These are phyloP conservation scores for Colletotrichum liaoningense DNA, from an alignment of 2,329 filamentous ascomycete genomes.

Conservation along the genomic window DNA sequence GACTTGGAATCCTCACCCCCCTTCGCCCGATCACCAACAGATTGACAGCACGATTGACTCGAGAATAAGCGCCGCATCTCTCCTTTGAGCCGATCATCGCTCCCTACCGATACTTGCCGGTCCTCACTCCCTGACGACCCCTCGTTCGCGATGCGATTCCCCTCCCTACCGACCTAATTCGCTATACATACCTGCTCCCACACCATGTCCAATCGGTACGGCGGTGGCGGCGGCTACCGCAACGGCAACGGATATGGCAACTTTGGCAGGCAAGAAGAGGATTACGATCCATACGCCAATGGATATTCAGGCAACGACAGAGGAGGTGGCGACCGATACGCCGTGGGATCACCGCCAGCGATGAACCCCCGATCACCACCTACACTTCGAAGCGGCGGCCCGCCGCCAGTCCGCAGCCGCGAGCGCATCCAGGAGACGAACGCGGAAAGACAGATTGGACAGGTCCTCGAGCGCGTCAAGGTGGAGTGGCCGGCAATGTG, in stretches of 20 bases:
- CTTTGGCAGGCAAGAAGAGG: slow-evolving; percentile 57
- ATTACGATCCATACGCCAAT: slow-evolving; percentile 63
- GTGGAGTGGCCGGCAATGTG: slow-evolving; percentile 94
- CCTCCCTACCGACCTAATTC: slow-evolving; percentile 20
- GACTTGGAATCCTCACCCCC: not conserved
- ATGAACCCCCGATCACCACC: slow-evolving; percentile 40
- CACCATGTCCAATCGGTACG: slow-evolving; percentile 38
- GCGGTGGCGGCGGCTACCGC: slow-evolving; percentile 51
- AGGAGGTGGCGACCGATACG: slow-evolving; percentile 56
- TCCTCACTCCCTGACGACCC: not conserved
- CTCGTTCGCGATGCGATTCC: slow-evolving; percentile 30
- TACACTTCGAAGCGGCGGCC: slow-evolving; percentile 43
- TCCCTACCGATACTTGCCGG: not conserved
- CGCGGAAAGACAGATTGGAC: slow-evolving; percentile 67
- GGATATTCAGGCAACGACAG: slow-evolving; percentile 46
- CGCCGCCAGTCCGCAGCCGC: slow-evolving; percentile 40
- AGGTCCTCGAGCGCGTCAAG: slow-evolving; percentile 85
- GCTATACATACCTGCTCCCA: slow-evolving; percentile 12
- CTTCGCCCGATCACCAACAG: not conserved
- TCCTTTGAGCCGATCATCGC: not conserved
- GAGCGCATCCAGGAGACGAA: slow-evolving; percentile 55
- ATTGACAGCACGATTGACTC: not conserved
- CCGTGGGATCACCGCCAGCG: slow-evolving; percentile 45
- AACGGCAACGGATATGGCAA: slow-evolving; percentile 51
- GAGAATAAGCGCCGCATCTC: not conserved